Percentiles rank a stretch among this genome's conserved stretches.
Evolutionary conservation across 345 rosid species (phyloP).

Genomic region (Geranium rotundifolium): DNA sequence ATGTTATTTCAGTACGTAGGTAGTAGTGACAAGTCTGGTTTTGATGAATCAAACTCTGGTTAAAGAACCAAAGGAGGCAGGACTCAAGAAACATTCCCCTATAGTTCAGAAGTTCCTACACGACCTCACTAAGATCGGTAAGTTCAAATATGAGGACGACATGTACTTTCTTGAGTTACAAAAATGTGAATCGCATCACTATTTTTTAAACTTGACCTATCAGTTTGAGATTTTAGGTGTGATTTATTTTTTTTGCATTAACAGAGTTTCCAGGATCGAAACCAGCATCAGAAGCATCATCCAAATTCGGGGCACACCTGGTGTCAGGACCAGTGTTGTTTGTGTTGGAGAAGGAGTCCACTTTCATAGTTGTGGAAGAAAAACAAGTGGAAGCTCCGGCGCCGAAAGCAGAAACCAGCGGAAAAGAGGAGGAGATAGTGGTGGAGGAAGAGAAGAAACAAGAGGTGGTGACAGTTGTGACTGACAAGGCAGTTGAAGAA

Average conservation of each 20-base stretch:
- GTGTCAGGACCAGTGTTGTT: conserved; percentile 58
- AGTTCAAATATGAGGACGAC: too few relatives aligned
- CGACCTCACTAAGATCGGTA: conserved; percentile 70
- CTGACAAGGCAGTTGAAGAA: conserved; percentile 10
- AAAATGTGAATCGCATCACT: too few relatives aligned
- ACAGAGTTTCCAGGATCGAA: conserved; percentile 76
- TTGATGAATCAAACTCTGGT: conserved; percentile 35
- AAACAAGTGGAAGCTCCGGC: conserved; percentile 32
- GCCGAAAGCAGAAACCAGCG: conserved; percentile 25
- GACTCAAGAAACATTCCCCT: conserved; percentile 53
- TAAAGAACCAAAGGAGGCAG: conserved; percentile 59
- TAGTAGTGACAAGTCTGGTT: too few relatives aligned
- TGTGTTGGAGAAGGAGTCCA: conserved; percentile 64
- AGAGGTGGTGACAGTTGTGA: conserved; percentile 15
- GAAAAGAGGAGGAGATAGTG: conserved; percentile 30
- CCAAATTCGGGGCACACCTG: conserved; percentile 44
- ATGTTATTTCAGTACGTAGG: too few relatives aligned
- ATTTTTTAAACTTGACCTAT: too few relatives aligned
- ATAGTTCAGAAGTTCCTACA: conserved; percentile 51
- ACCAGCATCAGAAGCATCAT: conserved; percentile 39
- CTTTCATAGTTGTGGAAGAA: conserved; percentile 40
- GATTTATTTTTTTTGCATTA: not conserved
- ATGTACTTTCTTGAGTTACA: too few relatives aligned
- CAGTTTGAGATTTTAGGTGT: not conserved
- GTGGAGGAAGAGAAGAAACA: conserved; percentile 40